Percentiles rank a stretch among this genome's conserved stretches.
phyloP scores from a whole-genome alignment of 345 rosid species.

The Hibiscus syriacus region DNA sequence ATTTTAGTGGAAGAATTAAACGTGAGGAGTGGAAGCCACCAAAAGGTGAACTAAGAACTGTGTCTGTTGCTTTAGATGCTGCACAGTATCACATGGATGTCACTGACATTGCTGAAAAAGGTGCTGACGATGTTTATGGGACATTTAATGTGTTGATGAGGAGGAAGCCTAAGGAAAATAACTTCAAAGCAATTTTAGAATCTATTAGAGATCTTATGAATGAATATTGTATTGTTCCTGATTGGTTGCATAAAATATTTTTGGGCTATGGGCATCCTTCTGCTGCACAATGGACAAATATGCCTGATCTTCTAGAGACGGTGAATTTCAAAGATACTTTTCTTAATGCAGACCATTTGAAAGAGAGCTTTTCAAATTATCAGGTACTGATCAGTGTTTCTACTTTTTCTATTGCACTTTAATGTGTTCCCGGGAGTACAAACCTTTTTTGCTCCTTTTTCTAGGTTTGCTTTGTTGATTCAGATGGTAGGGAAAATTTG shows the following conservation, averaged over 20 bases:
- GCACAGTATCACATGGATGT: conserved; percentile 99
- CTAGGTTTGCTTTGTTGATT: conserved; percentile 62
- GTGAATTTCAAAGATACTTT: conserved; percentile 98
- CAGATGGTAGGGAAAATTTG: conserved; percentile 56
- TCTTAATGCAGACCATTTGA: conserved; percentile 69
- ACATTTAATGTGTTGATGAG: conserved; percentile 90
- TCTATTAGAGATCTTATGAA: conserved; percentile 99
- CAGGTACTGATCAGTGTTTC: conserved; percentile 36
- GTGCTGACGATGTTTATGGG: conserved; percentile 85
- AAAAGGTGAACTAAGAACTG: conserved; percentile 91
- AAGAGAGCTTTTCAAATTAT: conserved; percentile 64
- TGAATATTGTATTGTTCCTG: conserved; percentile 97
- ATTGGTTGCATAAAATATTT: conserved; percentile 92
- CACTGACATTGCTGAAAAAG: conserved; percentile 83
- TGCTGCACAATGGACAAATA: conserved; percentile 98
- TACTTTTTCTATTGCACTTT: not conserved
- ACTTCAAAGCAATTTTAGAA: conserved; percentile 96
- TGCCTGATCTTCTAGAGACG: conserved; percentile 82
- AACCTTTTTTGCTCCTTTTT: conserved; percentile 10
- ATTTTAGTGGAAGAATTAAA: conserved; percentile 85
- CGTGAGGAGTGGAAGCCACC: conserved; percentile 99
- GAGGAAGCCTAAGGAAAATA: conserved; percentile 98
- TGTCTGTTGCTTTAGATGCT: conserved; percentile 86
- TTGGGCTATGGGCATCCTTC: conserved; percentile 98
- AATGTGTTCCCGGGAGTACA: not conserved